A percentile compares a stretch with the other conserved stretches of the same genome.
Conservation (phyloP, 148 eudicot genomes). For the Cornus suecica region DNA sequence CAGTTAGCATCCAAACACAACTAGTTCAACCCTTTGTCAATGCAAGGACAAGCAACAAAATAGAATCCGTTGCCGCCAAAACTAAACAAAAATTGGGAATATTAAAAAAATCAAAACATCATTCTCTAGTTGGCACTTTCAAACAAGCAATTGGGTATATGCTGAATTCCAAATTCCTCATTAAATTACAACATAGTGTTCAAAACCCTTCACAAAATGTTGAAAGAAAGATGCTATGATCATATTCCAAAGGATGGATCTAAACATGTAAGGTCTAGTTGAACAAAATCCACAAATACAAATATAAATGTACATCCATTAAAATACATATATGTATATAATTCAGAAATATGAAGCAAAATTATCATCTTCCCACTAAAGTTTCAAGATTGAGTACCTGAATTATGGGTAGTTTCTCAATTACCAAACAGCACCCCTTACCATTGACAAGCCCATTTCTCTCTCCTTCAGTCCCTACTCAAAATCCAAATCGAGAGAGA, state of each 20-base stretch:
- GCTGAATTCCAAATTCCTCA: neutral
- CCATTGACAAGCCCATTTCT: slow-evolving; percentile 16
- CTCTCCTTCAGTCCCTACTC: slow-evolving; percentile 8
- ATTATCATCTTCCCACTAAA: neutral
- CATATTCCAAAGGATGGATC: slow-evolving; percentile 8
- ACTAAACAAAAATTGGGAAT: slow-evolving; percentile 7
- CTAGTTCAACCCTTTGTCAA: slow-evolving; percentile 12
- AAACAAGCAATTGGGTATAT: neutral
- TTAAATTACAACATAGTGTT: neutral
- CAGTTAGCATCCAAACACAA: slow-evolving; percentile 8
- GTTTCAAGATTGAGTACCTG: slow-evolving; percentile 5
- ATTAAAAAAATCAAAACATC: neutral
- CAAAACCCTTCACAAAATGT: neutral
- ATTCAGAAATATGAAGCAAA: neutral
- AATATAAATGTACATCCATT: neutral
- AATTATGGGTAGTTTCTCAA: slow-evolving; percentile 6
- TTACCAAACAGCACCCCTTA: slow-evolving; percentile 5
- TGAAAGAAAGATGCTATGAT: neutral
- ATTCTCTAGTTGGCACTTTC: slow-evolving; percentile 11
- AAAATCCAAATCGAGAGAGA: slow-evolving; percentile 4
- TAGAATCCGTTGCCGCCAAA: slow-evolving; percentile 23
- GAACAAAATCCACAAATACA: neutral
- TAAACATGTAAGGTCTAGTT: neutral
- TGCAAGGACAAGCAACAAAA: slow-evolving; percentile 1
- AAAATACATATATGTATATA: too few relatives aligned